Evolutionary conservation across 306 rosid genomes (phyloP), one percentile per base, ranked within the genome.

Genomic region (Gastrolobium villosum): DNA sequence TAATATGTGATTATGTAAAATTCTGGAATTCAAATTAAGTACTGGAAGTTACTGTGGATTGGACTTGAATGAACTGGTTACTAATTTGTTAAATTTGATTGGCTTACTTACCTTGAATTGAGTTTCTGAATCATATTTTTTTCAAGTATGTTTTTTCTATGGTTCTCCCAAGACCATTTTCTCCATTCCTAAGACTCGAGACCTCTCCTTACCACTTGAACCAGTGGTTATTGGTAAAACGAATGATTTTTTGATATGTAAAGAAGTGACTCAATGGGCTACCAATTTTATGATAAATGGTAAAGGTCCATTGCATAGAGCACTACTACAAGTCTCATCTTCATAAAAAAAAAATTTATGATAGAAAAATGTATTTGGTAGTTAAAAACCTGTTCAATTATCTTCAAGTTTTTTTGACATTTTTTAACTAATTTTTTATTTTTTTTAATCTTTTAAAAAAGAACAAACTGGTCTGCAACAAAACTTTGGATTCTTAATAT

Each of bases 11-110:
- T 15, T 39, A 79, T 34, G n/a, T 40, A 14, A 8, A 11, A 1
- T 28, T 55, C 10, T 55, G 41, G n/a, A 55, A 55, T 43, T 44
- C 36, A 49, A 67, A 1, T 65, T 41, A 8, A 13, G 41, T 64
- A 14, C 2, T 40, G 4, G 53, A 6, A 20, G 14, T 20, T 39
- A 10, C 14, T 44, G 41, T 11, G 59, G 6, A 44, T 71, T 20
- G 72, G 28, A 52, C 49, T 63, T 80, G 43, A 43, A 49, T 62
- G 66, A 62, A 28, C 4, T 74, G 69, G 40, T 49, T 28, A 43
- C 50, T 39, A 64, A 52, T 26, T 62, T 62, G 5, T 39, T 31
- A 65, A 39, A 49, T 44, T 34, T 53, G 64, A 40, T 15, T 68
- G 35, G 4, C 13, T 7, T 11, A 11, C 13, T 7, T 11, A 11